Evolutionary conservation across 169 alveolate genomes (phyloP).

Genomic region (Fabrea salina): DNA sequence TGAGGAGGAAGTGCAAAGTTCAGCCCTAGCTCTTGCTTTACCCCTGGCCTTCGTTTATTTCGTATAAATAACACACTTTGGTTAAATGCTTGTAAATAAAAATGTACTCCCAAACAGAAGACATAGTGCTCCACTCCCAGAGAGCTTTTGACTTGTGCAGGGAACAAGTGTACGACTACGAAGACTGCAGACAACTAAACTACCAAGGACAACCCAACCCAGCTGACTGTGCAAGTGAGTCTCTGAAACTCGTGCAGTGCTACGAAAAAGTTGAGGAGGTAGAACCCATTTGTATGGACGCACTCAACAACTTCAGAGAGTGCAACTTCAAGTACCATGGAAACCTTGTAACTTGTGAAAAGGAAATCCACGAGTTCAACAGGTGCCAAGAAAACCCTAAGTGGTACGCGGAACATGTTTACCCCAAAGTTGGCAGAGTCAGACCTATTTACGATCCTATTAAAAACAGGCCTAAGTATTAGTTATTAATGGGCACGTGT

Average conservation of each 20-base stretch:
- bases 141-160: constrained; percentile 57
- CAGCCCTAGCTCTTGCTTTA: no score
- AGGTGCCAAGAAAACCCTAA: constrained; percentile 42
- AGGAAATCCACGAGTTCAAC: constrained; percentile 35
- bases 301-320: constrained; percentile 52
- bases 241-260: constrained; percentile 41
- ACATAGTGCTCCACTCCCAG: constrained; percentile 42
- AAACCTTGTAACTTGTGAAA: constrained; percentile 42
- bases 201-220: constrained; percentile 39
- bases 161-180: constrained; percentile 47
- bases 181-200: constrained; percentile 49
- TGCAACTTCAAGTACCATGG: constrained; percentile 54
- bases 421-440: no score
- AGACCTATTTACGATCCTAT: no score
- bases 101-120: constrained; percentile 33
- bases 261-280: constrained; percentile 50
- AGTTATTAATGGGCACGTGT: no score
- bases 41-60: no score
- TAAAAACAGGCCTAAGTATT: no score
- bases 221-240: constrained; percentile 26
- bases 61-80: no score
- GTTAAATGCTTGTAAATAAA: no score
- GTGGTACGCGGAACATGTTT: constrained; percentile 33
- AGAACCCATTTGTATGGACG: constrained; percentile 52
- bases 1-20: no score